Percentiles rank a stretch among this genome's conserved stretches.
These are phyloP conservation scores for Teunomyces cretensis DNA, from an alignment of 805 yeast genomes.

Conservation along the genomic window DNA sequence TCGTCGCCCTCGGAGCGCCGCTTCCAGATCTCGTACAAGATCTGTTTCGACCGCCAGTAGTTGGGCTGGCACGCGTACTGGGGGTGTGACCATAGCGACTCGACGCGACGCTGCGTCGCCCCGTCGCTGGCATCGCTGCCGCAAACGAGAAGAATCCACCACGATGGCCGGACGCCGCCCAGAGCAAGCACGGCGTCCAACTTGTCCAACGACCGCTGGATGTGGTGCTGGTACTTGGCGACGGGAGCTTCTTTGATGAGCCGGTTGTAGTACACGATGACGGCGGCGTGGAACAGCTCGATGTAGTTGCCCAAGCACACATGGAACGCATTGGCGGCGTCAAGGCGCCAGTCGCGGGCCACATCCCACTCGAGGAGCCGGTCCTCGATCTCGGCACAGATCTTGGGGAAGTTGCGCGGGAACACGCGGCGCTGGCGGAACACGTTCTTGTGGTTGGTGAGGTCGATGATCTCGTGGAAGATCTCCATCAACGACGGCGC, in stretches of 20 bases:
- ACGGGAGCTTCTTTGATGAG: conserved; percentile 35
- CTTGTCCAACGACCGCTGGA: conserved; percentile 3
- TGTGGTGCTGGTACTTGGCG: conserved; percentile 3
- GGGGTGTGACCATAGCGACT: conserved; percentile 30
- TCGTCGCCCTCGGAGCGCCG: conserved; percentile 37
- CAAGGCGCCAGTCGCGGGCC: conserved; percentile 40
- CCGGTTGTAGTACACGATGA: conserved; percentile 45
- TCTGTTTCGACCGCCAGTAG: conserved; percentile 57
- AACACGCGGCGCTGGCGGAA: conserved; percentile 37
- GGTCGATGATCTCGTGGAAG: conserved; percentile 44
- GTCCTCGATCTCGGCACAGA: conserved; percentile 57
- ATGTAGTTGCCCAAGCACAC: conserved; percentile 39
- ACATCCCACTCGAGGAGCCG: conserved; percentile 46
- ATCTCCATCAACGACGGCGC: conserved; percentile 48
- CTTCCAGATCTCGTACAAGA: conserved; percentile 52
- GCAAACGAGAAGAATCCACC: conserved; percentile 50
- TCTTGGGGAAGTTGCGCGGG: conserved; percentile 55
- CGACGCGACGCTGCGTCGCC: conserved; percentile 30
- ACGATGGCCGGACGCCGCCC: conserved; percentile 35
- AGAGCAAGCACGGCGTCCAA: not conserved
- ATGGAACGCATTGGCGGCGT: conserved; percentile 29
- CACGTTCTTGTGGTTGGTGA: conserved; percentile 53
- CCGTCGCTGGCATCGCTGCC: conserved; percentile 35
- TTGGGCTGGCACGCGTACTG: conserved; percentile 25
- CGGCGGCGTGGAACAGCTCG: conserved; percentile 40